phyloP scores from a whole-genome alignment of 192 early-diverging fungal species.

The Coemansia sp. region DNA sequence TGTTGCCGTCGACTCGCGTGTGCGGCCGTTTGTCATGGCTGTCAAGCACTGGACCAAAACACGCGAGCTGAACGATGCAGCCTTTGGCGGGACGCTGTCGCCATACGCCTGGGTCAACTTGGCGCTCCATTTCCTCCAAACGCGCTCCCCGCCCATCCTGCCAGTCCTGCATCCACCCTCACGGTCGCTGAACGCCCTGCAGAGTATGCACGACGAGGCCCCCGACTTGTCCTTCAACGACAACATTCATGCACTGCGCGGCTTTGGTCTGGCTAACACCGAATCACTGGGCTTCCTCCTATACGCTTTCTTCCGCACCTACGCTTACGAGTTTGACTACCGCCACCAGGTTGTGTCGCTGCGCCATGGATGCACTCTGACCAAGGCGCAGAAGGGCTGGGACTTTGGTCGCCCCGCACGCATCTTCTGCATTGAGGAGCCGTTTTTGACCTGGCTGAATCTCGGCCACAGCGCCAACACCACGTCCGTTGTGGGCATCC shows the following conservation, averaged over 20 bases:
- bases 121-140: conserved; percentile 91
- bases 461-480: conserved; percentile 89
- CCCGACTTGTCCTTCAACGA: conserved; percentile 77
- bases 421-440: conserved; percentile 91
- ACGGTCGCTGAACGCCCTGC: conserved; percentile 20
- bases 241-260: conserved; percentile 64
- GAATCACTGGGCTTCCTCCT: conserved; percentile 79
- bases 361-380: conserved; percentile 74
- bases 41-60: conserved; percentile 91
- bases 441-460: conserved; percentile 85
- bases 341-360: conserved; percentile 77
- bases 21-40: conserved; percentile 88
- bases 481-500: conserved; percentile 72
- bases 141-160: conserved; percentile 83
- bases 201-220: conserved; percentile 23
- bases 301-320: conserved; percentile 82
- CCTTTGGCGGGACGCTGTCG: conserved; percentile 90
- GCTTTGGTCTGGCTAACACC: conserved; percentile 68
- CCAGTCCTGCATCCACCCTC: conserved; percentile 73
- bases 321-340: conserved; percentile 85
- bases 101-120: conserved; percentile 96
- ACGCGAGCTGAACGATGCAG: conserved; percentile 87
- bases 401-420: conserved; percentile 63
- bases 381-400: conserved; percentile 87
- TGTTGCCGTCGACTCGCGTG: conserved; percentile 82